Percentiles rank a stretch among this genome's conserved stretches.
phyloP scores from a whole-genome alignment of 139 green algal species.

The Volvox africanus region DNA sequence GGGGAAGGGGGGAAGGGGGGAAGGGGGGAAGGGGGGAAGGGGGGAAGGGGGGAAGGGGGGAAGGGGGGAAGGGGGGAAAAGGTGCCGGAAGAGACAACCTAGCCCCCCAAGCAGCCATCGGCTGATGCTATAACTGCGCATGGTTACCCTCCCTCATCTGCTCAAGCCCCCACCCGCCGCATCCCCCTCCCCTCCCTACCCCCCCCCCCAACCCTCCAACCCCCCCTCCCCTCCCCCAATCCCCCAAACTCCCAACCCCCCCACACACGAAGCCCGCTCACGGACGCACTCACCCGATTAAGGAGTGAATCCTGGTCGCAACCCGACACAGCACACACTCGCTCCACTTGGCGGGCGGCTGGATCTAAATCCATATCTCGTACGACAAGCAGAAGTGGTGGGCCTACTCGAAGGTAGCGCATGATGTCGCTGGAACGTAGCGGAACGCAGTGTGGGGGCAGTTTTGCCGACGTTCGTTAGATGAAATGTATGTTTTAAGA shows the following conservation, averaged over 20 bases:
- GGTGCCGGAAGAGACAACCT: neutral
- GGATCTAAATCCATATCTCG: constrained; percentile 75
- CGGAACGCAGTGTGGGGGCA: neutral
- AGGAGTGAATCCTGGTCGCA: constrained; percentile 84
- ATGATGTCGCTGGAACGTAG: constrained; percentile 69
- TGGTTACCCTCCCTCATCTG: too few species aligned
- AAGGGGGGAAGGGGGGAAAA: too few species aligned
- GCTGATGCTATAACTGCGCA: too few species aligned
- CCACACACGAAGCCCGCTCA: too few species aligned
- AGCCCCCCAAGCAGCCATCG: too few species aligned
- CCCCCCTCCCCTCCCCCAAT: neutral
- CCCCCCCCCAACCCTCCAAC: neutral
- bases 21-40: too few species aligned
- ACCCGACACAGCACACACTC: constrained; percentile 81
- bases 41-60: neutral
- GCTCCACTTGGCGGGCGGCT: constrained; percentile 66
- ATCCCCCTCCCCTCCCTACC: neutral
- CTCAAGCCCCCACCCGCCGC: neutral
- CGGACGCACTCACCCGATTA: constrained; percentile 70
- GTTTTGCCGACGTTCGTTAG: too few species aligned
- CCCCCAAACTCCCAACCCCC: too few species aligned
- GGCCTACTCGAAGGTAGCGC: constrained; percentile 84
- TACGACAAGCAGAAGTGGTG: constrained; percentile 90
- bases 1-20: neutral
- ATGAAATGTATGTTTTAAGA: too few species aligned